Evolutionary conservation across 2,329 filamentous ascomycete genomes (phyloP).

Genomic region (Fusarium citri): DNA sequence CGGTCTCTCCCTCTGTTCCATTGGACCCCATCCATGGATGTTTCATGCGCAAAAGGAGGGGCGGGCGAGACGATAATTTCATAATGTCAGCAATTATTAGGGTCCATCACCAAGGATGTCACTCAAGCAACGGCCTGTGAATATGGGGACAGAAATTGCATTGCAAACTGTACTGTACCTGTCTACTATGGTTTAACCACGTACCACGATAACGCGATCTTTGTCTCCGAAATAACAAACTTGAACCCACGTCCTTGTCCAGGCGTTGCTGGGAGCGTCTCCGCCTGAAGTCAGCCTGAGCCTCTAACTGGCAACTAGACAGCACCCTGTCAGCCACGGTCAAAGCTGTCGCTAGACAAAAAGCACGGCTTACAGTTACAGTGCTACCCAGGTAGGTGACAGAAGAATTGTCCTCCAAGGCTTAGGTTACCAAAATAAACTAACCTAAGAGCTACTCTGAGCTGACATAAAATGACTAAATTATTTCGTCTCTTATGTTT

Average conservation of each 20-base stretch:
- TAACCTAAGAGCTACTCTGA: too few species aligned
- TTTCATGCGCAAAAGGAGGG: constrained; percentile 14
- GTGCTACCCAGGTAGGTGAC: background rate
- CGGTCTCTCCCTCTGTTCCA: background rate
- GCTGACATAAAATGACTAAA: too few species aligned
- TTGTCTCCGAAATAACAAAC: constrained; percentile 10
- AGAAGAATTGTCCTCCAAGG: too few species aligned
- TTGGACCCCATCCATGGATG: constrained; percentile 6
- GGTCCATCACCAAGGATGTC: constrained; percentile 25
- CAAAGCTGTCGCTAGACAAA: constrained; percentile 30
- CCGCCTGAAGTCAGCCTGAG: constrained; percentile 39
- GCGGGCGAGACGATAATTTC: constrained; percentile 18
- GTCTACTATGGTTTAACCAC: background rate
- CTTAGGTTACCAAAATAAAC: too few species aligned
- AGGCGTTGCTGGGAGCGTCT: constrained; percentile 28
- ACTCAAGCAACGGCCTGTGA: constrained; percentile 22
- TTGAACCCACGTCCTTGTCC: constrained; percentile 16
- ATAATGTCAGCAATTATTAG: constrained; percentile 22
- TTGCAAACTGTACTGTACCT: background rate
- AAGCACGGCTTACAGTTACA: constrained; percentile 16
- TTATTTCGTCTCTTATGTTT: too few species aligned
- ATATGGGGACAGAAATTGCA: constrained; percentile 13
- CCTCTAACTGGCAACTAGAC: constrained; percentile 18
- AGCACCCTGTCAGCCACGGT: constrained; percentile 15
- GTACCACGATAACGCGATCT: background rate